Evolutionary conservation across 805 yeast genomes (phyloP).

Genomic region (Barnettozyma sp.): DNA sequence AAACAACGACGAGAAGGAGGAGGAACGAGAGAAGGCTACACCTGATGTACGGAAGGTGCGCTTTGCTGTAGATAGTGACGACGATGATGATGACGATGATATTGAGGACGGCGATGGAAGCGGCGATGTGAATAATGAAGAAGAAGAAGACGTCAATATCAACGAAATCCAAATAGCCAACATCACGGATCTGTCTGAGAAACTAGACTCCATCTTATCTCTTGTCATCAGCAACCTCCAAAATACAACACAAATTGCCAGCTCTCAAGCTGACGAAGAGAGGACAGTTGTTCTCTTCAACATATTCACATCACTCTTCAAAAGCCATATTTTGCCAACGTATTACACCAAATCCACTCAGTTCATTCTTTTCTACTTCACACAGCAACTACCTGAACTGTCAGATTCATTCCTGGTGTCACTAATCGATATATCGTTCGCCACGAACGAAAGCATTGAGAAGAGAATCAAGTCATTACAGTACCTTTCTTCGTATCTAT

Average conservation of each 20-base stretch:
- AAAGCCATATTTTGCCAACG: constrained; percentile 80
- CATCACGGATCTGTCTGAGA: constrained; percentile 48
- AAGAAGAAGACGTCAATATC: constrained; percentile 35
- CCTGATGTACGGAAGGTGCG: constrained; percentile 19
- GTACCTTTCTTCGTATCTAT: constrained; percentile 82
- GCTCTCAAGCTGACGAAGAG: constrained; percentile 34
- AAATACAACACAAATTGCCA: constrained; percentile 5
- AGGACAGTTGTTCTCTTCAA: constrained; percentile 62
- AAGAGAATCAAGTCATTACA: constrained; percentile 86
- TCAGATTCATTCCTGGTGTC: constrained; percentile 80
- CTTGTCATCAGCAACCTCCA: constrained; percentile 48
- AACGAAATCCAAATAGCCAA: constrained; percentile 29
- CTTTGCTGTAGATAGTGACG: constrained; percentile 22
- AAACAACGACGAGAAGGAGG: constrained; percentile 14
- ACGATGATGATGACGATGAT: constrained; percentile 22
- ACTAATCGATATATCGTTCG: constrained; percentile 76
- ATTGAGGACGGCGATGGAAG: constrained; percentile 17
- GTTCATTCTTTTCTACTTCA: constrained; percentile 69
- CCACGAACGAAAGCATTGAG: constrained; percentile 58
- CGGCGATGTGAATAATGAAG: constrained; percentile 38
- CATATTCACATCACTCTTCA: constrained; percentile 69
- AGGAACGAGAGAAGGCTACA: no score
- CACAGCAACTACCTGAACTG: constrained; percentile 76
- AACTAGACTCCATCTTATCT: constrained; percentile 65
- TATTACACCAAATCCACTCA: constrained; percentile 87